Conservation (phyloP, 1,284 basidiomycete species). For the Ceratobasidium sp. region DNA sequence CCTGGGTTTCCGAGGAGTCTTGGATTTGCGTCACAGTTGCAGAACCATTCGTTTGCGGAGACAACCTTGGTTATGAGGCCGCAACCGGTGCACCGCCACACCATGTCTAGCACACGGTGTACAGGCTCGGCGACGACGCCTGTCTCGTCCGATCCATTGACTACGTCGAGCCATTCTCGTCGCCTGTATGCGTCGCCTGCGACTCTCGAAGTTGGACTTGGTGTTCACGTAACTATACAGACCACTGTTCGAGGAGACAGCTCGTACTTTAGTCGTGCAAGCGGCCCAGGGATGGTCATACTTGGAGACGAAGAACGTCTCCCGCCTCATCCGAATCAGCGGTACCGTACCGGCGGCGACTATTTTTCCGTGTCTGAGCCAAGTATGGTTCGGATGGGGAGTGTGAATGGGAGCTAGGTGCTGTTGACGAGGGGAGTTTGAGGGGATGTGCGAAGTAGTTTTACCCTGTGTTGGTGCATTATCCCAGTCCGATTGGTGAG, state of each 20-base stretch:
- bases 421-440: slow-evolving; percentile 1
- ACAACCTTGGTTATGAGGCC: slow-evolving; percentile 7
- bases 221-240: slow-evolving; percentile 25
- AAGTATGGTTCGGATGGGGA: slow-evolving; percentile 28
- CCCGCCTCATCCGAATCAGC: slow-evolving; percentile 8
- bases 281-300: neutral
- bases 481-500: slow-evolving; percentile 39
- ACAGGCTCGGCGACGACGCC: neutral
- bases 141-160: neutral
- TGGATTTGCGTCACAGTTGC: neutral
- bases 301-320: slow-evolving; percentile 26
- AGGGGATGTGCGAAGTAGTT: slow-evolving; percentile 8
- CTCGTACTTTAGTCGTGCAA: slow-evolving; percentile 15
- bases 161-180: neutral
- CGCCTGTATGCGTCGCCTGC: neutral
- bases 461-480: slow-evolving; percentile 25
- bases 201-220: neutral
- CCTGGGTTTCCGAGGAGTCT: slow-evolving; percentile 10
- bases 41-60: neutral
- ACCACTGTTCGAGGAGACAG: slow-evolving; percentile 23
- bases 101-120: neutral
- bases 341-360: slow-evolving; percentile 2
- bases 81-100: slow-evolving; percentile 2
- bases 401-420: neutral
- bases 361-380: slow-evolving; percentile 12